A percentile compares a stretch with the other conserved stretches of the same genome.
phyloP scores from a whole-genome alignment of 768 basidiomycete species.

The Pleurotus eryngii region DNA sequence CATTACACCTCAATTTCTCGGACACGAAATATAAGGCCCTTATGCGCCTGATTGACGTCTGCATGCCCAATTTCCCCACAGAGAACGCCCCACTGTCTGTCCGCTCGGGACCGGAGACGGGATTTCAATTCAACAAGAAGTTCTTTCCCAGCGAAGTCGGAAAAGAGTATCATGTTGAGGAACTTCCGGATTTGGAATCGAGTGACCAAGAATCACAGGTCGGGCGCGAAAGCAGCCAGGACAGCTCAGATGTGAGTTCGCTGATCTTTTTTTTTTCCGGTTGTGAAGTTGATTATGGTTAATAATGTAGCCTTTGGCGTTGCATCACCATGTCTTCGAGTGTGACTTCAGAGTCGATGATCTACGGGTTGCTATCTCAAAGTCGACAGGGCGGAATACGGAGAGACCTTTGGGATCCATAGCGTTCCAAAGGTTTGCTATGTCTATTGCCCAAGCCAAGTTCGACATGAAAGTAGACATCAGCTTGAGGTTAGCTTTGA shows the following conservation, averaged over 20 bases:
- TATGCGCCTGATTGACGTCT: slow-evolving; percentile 89
- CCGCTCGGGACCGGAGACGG: slow-evolving; percentile 23
- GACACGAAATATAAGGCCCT: slow-evolving; percentile 88
- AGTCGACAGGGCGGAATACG: slow-evolving; percentile 51
- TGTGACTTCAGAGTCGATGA: slow-evolving; percentile 85
- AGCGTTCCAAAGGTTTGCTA: slow-evolving; percentile 70
- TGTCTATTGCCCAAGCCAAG: slow-evolving; percentile 73
- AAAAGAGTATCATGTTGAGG: slow-evolving; percentile 69
- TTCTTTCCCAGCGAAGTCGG: slow-evolving; percentile 22
- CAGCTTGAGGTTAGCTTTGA: slow-evolving; percentile 56
- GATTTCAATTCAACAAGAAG: slow-evolving; percentile 38
- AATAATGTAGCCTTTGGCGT: slow-evolving; percentile 31
- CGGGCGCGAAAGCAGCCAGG: not conserved
- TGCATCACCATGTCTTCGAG: slow-evolving; percentile 69
- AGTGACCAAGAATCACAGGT: slow-evolving; percentile 19
- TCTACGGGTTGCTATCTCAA: slow-evolving; percentile 76
- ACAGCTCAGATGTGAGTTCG: slow-evolving; percentile 14
- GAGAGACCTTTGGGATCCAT: slow-evolving; percentile 82
- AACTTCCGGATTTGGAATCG: slow-evolving; percentile 43
- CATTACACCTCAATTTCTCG: slow-evolving; percentile 85
- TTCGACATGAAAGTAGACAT: slow-evolving; percentile 87
- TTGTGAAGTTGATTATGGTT: not conserved
- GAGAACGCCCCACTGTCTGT: slow-evolving; percentile 22
- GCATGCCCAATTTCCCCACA: slow-evolving; percentile 78
- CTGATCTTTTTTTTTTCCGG: not conserved